Evolutionary conservation across 208 protist genomes (phyloP), one percentile per base, ranked within the genome.

Genomic region (Acanthamoeba sp.): DNA sequence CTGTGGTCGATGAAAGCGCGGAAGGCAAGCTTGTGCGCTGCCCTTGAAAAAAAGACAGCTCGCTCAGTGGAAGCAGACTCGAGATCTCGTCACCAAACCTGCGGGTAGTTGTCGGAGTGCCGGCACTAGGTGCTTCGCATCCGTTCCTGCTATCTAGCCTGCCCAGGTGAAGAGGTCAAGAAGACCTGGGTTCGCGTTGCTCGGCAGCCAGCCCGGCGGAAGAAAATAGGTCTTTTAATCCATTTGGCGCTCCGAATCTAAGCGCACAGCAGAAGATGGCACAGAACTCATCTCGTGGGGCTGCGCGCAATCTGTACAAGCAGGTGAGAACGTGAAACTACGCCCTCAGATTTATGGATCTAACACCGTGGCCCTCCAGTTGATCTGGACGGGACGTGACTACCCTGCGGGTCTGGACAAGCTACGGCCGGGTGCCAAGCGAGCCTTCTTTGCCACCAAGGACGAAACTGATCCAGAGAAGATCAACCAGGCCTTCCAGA

Each of bases 271-370:
- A 50, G 45, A 12, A 38, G 36, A 87, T 87, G 78, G 78, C 78
- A 20, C 78, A 52, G 18, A 50, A 18, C 48, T 29, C 78, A 50
- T 42, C 78, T 42, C 48, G 85, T 3, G 4, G 55, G 14, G 85
- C 85, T 32, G 85, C 62, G 22, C 85, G 52, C 62, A 91, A 91
- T 34, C 57, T 91, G 22, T 91, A 91, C 62, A 91, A 91, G 42
- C 85, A 91, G 85, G 85, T 34, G n/a, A n/a, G n/a, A n/a, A n/a
- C n/a, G n/a, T n/a, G n/a, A n/a, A n/a, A n/a, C n/a, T n/a, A 91
- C 22, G 40, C 42, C 5, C 10, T 85, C 0, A 52, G 10, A 12
- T 29, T 48, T 45, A 38, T 50, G 42, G 18, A 45, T 14, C 12
- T 84, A 50, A 84, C 73, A 45, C 42, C 10, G 42, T 87, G 24